Percentiles rank a stretch among this genome's conserved stretches.
Conservation (phyloP, 345 rosid genomes). For the Angophora floribunda region DNA sequence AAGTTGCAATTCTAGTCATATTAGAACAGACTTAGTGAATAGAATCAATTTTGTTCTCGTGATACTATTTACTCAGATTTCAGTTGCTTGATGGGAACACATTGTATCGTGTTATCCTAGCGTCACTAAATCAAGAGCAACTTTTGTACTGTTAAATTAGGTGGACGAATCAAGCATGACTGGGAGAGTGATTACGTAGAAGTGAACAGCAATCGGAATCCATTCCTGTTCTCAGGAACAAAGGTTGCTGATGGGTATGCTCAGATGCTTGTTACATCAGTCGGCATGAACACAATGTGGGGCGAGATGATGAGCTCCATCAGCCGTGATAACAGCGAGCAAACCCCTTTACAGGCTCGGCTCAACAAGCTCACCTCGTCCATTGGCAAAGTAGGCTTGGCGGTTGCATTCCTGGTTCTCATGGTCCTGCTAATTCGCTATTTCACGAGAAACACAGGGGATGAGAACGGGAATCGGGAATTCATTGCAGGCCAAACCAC, state of each 20-base stretch:
- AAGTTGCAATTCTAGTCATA: no score
- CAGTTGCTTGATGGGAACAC: background rate
- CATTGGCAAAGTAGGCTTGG: constrained; percentile 52
- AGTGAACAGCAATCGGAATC: constrained; percentile 23
- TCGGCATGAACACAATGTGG: constrained; percentile 69
- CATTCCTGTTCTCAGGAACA: constrained; percentile 52
- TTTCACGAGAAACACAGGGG: constrained; percentile 59
- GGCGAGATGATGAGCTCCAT: constrained; percentile 72
- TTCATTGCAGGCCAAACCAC: constrained; percentile 35
- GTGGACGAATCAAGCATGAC: constrained; percentile 61
- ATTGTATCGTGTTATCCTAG: background rate
- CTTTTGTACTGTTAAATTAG: background rate
- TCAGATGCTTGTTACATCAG: constrained; percentile 52
- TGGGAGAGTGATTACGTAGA: constrained; percentile 49
- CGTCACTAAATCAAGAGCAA: background rate
- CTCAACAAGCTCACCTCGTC: constrained; percentile 61
- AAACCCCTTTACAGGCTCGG: constrained; percentile 58
- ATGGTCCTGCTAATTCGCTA: constrained; percentile 49
- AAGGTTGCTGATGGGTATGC: constrained; percentile 50
- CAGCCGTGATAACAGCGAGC: constrained; percentile 25
- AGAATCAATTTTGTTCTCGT: background rate
- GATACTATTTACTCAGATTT: no score
- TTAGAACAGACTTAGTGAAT: no score
- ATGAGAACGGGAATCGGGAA: constrained; percentile 35
- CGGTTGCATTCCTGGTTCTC: constrained; percentile 63